These are phyloP conservation scores for Penicillium psychrosexuale DNA, from an alignment of 2,329 filamentous ascomycete genomes.

Conservation along the genomic window DNA sequence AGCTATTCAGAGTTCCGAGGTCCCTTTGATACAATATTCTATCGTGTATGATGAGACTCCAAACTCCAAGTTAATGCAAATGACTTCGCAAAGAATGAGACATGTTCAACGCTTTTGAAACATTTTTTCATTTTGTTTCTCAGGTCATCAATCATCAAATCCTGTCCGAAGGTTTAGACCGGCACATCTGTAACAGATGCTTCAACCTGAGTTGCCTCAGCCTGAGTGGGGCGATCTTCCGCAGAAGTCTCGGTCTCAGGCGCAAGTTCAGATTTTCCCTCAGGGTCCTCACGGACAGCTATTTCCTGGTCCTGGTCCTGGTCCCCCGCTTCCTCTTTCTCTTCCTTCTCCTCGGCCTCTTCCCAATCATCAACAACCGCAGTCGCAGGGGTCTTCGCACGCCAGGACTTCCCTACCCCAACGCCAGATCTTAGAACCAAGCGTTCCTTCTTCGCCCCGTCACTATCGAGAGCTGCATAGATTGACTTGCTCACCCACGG, in stretches of 20 bases:
- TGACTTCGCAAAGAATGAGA: background rate
- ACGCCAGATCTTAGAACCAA: slow-evolving; percentile 37
- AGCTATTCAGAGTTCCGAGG: background rate
- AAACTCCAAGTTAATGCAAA: background rate
- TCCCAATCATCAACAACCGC: slow-evolving; percentile 49
- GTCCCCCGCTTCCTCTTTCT: slow-evolving; percentile 39
- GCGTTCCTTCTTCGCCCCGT: slow-evolving; percentile 32
- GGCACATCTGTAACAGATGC: background rate
- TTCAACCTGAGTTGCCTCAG: background rate
- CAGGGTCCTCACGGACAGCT: background rate
- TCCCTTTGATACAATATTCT: background rate
- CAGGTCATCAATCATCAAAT: slow-evolving; percentile 6
- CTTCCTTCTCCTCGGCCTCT: slow-evolving; percentile 44
- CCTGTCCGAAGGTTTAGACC: background rate
- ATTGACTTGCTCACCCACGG: slow-evolving; percentile 28
- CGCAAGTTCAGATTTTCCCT: background rate
- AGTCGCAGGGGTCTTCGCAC: slow-evolving; percentile 21
- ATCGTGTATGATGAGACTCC: background rate
- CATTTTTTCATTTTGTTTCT: background rate
- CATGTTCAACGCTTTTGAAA: background rate
- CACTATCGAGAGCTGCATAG: slow-evolving; percentile 31
- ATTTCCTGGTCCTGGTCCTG: slow-evolving; percentile 19
- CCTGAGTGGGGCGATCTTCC: background rate
- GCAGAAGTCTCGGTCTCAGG: background rate
- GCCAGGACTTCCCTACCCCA: slow-evolving; percentile 30